Percentiles rank a stretch among this genome's conserved stretches.
phyloP scores from a whole-genome alignment of 495 filamentous ascomycete genomes.

The Acidomyces sp. region DNA sequence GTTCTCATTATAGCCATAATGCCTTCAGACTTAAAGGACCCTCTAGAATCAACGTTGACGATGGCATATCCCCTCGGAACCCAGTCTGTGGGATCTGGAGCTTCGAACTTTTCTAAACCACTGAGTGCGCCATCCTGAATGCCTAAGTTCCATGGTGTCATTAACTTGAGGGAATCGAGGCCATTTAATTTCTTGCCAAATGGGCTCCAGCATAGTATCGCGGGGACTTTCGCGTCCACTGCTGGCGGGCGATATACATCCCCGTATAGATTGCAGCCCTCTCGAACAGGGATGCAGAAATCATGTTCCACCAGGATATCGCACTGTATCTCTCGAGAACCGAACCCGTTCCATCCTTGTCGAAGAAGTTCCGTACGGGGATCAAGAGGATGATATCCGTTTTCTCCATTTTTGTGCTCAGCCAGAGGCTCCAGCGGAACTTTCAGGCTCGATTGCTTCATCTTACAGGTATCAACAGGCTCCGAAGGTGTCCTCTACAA shows the following conservation, averaged over 20 bases:
- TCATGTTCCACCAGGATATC: slow-evolving; percentile 24
- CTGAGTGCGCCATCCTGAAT: slow-evolving; percentile 3
- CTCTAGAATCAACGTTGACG: slow-evolving; percentile 35
- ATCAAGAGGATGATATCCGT: not conserved
- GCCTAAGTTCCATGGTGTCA: slow-evolving; percentile 12
- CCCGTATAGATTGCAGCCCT: slow-evolving; percentile 25
- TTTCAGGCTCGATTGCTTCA: not conserved
- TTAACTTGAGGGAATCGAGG: slow-evolving; percentile 5
- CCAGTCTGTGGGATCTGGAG: slow-evolving; percentile 33
- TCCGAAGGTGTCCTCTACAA: too few relatives aligned
- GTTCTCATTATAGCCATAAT: slow-evolving; percentile 31
- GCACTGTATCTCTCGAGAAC: too few relatives aligned
- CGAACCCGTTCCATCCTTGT: not conserved
- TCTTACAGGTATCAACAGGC: too few relatives aligned
- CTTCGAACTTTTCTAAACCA: slow-evolving; percentile 34
- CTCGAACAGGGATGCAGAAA: slow-evolving; percentile 24
- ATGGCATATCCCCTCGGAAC: slow-evolving; percentile 33
- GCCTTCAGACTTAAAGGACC: slow-evolving; percentile 31
- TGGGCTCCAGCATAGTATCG: slow-evolving; percentile 28
- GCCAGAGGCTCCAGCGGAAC: not conserved
- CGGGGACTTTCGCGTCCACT: slow-evolving; percentile 23
- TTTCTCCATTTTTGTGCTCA: not conserved
- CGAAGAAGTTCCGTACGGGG: not conserved
- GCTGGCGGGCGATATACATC: slow-evolving; percentile 30
- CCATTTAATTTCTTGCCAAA: slow-evolving; percentile 27